Evolutionary conservation across 2,329 filamentous ascomycete species (phyloP).

Genomic region (Immersiporthe knoxdaviesiana): DNA sequence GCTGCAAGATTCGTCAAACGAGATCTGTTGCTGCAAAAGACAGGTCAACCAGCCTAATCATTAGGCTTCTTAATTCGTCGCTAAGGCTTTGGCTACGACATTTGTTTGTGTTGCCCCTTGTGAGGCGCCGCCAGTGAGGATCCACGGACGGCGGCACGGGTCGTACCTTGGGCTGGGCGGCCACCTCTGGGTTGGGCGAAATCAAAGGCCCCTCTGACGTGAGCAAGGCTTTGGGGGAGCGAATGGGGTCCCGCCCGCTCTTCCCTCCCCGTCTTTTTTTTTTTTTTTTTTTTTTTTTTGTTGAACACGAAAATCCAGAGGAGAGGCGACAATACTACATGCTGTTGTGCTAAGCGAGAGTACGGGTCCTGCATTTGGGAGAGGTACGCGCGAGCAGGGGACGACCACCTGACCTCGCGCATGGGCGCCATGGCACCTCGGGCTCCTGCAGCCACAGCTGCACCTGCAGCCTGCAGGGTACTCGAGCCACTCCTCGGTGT

Average conservation of each 20-base stretch:
- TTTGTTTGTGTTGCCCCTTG: conserved; percentile 2
- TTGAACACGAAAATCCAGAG: conserved; percentile 5
- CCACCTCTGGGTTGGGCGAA: background rate
- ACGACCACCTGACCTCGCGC: conserved; percentile 25
- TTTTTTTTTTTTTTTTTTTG: no score
- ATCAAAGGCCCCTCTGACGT: conserved; percentile 26
- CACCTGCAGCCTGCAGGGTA: conserved; percentile 15
- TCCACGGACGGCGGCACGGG: conserved; percentile 21
- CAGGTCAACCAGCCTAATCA: background rate
- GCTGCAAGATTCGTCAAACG: conserved; percentile 14
- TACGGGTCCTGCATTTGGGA: conserved; percentile 20
- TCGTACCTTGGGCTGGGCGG: conserved; percentile 21
- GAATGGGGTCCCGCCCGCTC: conserved; percentile 9
- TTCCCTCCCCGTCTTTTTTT: conserved; percentile 14
- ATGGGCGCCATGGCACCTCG: conserved; percentile 14
- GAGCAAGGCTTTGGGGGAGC: conserved; percentile 19
- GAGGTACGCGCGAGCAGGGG: conserved; percentile 11
- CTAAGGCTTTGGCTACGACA: background rate
- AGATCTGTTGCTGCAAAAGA: conserved; percentile 14
- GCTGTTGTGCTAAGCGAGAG: background rate
- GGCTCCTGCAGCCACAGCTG: conserved; percentile 22
- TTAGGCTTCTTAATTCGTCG: background rate
- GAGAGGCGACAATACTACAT: background rate
- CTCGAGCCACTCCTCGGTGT: conserved; percentile 16
- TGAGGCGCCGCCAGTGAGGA: conserved; percentile 6